Percentiles rank a stretch among this genome's conserved stretches.
These are phyloP conservation scores for Penicillium subrubescens DNA, from an alignment of 495 filamentous ascomycete species.

Conservation along the genomic window DNA sequence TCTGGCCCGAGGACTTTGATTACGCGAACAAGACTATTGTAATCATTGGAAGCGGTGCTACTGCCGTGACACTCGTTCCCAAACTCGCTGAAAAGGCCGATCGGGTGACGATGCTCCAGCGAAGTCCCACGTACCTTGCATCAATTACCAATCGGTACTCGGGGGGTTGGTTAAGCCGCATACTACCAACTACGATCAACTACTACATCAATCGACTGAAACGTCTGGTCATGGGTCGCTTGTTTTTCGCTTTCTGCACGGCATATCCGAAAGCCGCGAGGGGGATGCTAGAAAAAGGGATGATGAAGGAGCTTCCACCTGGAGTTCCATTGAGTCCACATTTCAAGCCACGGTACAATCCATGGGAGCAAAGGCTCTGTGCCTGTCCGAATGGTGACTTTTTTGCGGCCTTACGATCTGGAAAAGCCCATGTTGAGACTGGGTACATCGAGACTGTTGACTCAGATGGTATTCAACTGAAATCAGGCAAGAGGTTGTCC, in stretches of 20 bases:
- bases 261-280: constrained; percentile 51
- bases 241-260: constrained; percentile 47
- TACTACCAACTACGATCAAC: constrained; percentile 29
- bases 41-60: constrained; percentile 54
- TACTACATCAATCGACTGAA: constrained; percentile 34
- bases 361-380: constrained; percentile 61
- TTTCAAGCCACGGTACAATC: constrained; percentile 66
- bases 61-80: constrained; percentile 47
- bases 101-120: constrained; percentile 49
- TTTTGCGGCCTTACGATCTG: not conserved
- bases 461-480: constrained; percentile 51
- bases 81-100: constrained; percentile 34
- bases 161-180: constrained; percentile 16
- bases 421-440: constrained; percentile 20
- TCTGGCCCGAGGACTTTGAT: constrained; percentile 46
- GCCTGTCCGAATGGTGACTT: constrained; percentile 10
- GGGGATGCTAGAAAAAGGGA: constrained; percentile 34
- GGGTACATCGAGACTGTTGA: constrained; percentile 59
- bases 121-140: constrained; percentile 55
- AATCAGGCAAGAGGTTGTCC: constrained; percentile 50
- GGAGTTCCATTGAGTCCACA: constrained; percentile 58
- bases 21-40: constrained; percentile 47
- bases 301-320: constrained; percentile 49
- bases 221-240: constrained; percentile 31
- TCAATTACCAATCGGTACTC: constrained; percentile 35